Base-by-base conservation (phyloP, 495 filamentous ascomycete species). In the Cryomyces antarcticus region DNA sequence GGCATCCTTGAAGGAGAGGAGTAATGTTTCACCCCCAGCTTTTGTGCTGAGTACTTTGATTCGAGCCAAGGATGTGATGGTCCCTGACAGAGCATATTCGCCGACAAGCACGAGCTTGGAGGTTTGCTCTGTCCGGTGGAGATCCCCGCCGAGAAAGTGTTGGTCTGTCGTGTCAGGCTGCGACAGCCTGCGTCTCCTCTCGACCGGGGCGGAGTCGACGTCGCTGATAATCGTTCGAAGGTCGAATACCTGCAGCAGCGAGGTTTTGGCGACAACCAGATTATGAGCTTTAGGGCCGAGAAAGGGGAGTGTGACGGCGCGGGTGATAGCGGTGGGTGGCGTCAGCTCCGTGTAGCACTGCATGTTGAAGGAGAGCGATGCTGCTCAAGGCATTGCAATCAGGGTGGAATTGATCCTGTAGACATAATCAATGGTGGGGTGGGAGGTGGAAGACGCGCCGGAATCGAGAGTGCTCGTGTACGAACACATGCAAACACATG, bases 301-400 rank as follows among this genome's bases (percentile, higher is more conserved):
- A 53, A 99, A 88, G 17, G 84, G 73, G 12, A 93, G 61, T 37
- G 68, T 70, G 52, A 96, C 58, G 31, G 88, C 82, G 63, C 93
- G 81, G 44, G 84, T 84, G 54, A 99, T 83, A 51, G 85, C 84
- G 52, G 84, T 92, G 17, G 89, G 85, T 62, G 89, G 78, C 50
- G 83, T 73, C 54, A 99, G 64, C 68, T 95, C 86, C 48, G 82
- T 84, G 65, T 95, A 96, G 65, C 71, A 77, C 67, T 80, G 77
- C 76, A 80, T 80, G 50, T 44, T 9, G 17, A 1, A 24, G 17
- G 17, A 24, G 17, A 2, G 17, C 17, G 17, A 24, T 24, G 17
- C 17, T 1, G 17, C 2, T 24, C 17, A 24, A 24, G 2, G 17
- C 17, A 24, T 24, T 24, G 17, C 17, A 24, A 24, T 24, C 2